phyloP scores from a whole-genome alignment of 2,329 filamentous ascomycete species.

The Raffaelea ambrosiae region DNA sequence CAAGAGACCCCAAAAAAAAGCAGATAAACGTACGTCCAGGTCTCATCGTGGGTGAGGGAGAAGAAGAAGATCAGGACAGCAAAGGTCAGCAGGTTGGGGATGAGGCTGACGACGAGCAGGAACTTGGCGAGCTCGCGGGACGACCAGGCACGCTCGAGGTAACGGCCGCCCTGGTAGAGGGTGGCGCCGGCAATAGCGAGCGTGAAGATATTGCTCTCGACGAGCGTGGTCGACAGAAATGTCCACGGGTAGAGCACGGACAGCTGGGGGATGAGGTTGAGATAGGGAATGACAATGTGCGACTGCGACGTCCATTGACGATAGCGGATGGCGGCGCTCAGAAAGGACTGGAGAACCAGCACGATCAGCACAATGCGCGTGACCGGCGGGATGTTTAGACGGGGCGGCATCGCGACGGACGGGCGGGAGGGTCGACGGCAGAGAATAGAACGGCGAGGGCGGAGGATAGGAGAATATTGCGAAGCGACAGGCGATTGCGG shows the following conservation, averaged over 20 bases:
- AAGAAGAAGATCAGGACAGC: constrained; percentile 61
- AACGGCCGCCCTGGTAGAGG: constrained; percentile 85
- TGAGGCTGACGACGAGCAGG: constrained; percentile 63
- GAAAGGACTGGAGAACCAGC: constrained; percentile 67
- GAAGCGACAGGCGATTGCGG: too few species aligned
- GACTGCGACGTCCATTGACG: constrained; percentile 56
- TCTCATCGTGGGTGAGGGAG: constrained; percentile 56
- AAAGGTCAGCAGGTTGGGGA: constrained; percentile 74
- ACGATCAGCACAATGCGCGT: constrained; percentile 73
- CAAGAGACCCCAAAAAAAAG: neutral
- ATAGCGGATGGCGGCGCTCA: constrained; percentile 73
- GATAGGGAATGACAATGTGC: constrained; percentile 70
- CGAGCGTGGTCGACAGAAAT: constrained; percentile 73
- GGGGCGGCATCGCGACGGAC: constrained; percentile 58
- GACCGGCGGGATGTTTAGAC: constrained; percentile 87
- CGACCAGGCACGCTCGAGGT: constrained; percentile 93
- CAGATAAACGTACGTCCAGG: constrained; percentile 49
- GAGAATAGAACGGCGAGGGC: neutral
- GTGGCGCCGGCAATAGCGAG: constrained; percentile 68
- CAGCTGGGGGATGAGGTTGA: constrained; percentile 75
- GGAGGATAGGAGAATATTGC: neutral
- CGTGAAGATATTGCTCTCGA: constrained; percentile 90
- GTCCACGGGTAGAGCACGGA: constrained; percentile 92
- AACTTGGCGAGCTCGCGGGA: constrained; percentile 89
- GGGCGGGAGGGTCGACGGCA: neutral